These are phyloP conservation scores for Fusarium newnesense DNA, from an alignment of 2,329 filamentous ascomycete species.

Conservation along the genomic window DNA sequence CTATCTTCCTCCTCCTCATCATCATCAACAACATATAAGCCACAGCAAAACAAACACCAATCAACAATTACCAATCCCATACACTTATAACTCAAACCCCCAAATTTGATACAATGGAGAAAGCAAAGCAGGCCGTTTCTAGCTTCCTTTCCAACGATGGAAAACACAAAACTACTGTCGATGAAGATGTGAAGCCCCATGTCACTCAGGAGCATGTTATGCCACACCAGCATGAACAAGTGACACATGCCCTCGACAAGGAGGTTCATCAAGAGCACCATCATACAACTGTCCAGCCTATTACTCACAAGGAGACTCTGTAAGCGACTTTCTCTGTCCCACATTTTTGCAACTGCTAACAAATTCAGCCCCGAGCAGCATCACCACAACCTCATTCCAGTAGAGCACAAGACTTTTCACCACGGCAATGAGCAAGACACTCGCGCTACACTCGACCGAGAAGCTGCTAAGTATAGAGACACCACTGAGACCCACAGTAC, in stretches of 20 bases:
- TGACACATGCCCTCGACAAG: slow-evolving; percentile 71
- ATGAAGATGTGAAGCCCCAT: slow-evolving; percentile 70
- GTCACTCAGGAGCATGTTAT: slow-evolving; percentile 70
- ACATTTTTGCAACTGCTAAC: neutral
- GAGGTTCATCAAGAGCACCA: slow-evolving; percentile 79
- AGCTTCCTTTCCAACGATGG: slow-evolving; percentile 70
- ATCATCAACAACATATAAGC: neutral
- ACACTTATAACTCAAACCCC: neutral
- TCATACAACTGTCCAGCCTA: slow-evolving; percentile 75
- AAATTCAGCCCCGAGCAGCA: slow-evolving; percentile 67
- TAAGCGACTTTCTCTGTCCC: slow-evolving; percentile 50
- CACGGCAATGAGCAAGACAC: slow-evolving; percentile 66
- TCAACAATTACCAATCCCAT: neutral
- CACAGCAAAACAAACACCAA: neutral
- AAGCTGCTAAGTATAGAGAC: slow-evolving; percentile 53
- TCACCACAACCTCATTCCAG: slow-evolving; percentile 64
- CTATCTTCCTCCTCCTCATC: neutral
- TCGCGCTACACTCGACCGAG: slow-evolving; percentile 59
- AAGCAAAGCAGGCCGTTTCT: slow-evolving; percentile 70
- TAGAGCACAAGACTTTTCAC: slow-evolving; percentile 70
- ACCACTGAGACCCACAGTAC: slow-evolving; percentile 45
- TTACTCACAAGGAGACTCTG: slow-evolving; percentile 53
- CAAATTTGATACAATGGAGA: slow-evolving; percentile 62
- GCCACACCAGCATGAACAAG: slow-evolving; percentile 69
- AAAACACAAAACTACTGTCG: slow-evolving; percentile 76